Percentiles rank a stretch among this genome's conserved stretches.
Evolutionary conservation across 768 basidiomycete species (phyloP).

Genomic region (Glaciozyma martinii): DNA sequence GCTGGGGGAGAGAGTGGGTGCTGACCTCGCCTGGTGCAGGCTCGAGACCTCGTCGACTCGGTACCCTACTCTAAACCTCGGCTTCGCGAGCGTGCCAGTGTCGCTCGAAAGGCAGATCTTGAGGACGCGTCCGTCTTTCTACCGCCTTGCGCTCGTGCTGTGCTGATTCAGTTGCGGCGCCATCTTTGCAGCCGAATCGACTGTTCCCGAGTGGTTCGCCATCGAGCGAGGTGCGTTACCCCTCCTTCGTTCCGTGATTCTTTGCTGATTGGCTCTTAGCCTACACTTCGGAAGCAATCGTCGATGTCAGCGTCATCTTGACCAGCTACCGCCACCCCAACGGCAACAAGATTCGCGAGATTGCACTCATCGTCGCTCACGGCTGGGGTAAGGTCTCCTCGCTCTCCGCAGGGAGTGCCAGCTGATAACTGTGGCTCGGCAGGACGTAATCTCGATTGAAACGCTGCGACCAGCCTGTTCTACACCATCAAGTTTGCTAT

Average conservation of each 20-base stretch:
- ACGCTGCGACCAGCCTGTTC: constrained; percentile 17
- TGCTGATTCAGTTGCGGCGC: too few relatives aligned
- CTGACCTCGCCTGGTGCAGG: neutral
- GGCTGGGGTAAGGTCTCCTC: constrained; percentile 3
- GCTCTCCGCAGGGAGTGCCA: neutral
- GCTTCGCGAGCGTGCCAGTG: constrained; percentile 25
- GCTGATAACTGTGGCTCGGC: too few relatives aligned
- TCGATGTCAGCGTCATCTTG: constrained; percentile 25
- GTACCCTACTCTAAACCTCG: constrained; percentile 19
- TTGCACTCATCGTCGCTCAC: constrained; percentile 30
- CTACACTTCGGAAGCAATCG: constrained; percentile 25
- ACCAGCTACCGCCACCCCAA: constrained; percentile 20
- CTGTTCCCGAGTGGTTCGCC: constrained; percentile 49
- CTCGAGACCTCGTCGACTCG: constrained; percentile 13
- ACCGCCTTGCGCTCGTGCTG: too few relatives aligned
- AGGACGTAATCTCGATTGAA: neutral
- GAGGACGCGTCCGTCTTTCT: constrained; percentile 15
- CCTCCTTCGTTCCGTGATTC: too few relatives aligned
- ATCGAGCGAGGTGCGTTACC: constrained; percentile 19
- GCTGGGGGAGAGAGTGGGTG: neutral
- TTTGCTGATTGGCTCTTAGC: too few relatives aligned
- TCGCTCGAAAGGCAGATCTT: constrained; percentile 25
- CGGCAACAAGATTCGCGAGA: constrained; percentile 17
- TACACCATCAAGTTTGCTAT: constrained; percentile 9
- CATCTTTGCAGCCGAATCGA: constrained; percentile 34